A percentile compares a stretch with the other conserved stretches of the same genome.
Conservation (phyloP, 2,329 filamentous ascomycete species). For the Penicillium brasilianum region DNA sequence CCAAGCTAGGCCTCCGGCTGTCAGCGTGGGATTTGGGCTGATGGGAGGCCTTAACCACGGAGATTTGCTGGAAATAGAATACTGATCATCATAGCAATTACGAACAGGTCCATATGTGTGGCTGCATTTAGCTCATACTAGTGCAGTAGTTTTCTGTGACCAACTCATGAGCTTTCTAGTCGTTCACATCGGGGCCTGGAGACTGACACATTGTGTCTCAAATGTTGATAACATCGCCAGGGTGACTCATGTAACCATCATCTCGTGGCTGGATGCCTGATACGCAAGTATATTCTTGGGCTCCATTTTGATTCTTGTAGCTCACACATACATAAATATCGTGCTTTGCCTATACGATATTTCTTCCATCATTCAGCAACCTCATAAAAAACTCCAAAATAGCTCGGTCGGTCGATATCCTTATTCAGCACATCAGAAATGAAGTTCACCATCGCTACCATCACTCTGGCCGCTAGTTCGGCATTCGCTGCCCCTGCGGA, state of each 20-base stretch:
- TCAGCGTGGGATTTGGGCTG: background rate
- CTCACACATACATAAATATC: background rate
- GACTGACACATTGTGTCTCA: background rate
- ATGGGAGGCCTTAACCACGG: background rate
- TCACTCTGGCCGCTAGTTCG: conserved; percentile 23
- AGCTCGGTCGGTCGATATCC: background rate
- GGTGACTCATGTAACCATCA: background rate
- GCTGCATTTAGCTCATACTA: background rate
- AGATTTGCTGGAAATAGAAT: background rate
- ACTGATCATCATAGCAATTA: background rate
- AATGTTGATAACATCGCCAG: background rate
- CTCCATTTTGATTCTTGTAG: no score
- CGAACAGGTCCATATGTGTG: background rate
- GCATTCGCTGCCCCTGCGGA: conserved; percentile 22
- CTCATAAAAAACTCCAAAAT: background rate
- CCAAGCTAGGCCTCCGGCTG: background rate
- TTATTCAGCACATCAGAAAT: conserved; percentile 15
- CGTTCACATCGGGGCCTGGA: background rate
- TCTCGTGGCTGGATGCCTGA: background rate
- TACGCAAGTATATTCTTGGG: no score
- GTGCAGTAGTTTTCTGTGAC: background rate
- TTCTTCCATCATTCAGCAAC: background rate
- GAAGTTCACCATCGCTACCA: conserved; percentile 22
- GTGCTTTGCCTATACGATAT: background rate
- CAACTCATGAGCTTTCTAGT: background rate